These are phyloP conservation scores for Penicillium sp. DNA, from an alignment of 2,329 filamentous ascomycete genomes.

Conservation along the genomic window DNA sequence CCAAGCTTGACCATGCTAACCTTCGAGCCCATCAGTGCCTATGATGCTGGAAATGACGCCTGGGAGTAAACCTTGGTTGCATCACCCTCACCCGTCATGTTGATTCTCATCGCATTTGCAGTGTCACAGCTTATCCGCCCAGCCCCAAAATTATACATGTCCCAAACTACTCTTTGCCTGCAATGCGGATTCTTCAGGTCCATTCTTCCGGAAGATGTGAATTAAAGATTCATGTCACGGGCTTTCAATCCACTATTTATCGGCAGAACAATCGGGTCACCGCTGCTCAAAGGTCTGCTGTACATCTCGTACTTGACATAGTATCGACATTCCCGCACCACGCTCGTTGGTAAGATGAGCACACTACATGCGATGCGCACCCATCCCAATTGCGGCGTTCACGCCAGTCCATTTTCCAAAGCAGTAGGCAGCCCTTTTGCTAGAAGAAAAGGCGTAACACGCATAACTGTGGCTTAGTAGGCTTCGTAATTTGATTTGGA, in stretches of 20 bases:
- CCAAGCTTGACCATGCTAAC: constrained; percentile 50
- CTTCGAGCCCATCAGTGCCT: constrained; percentile 51
- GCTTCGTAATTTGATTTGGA: too few relatives aligned
- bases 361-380: constrained; percentile 25
- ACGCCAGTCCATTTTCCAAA: constrained; percentile 47
- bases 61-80: constrained; percentile 53
- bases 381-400: constrained; percentile 50
- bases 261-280: constrained; percentile 54
- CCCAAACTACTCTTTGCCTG: constrained; percentile 52
- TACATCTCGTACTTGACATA: constrained; percentile 53
- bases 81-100: constrained; percentile 56
- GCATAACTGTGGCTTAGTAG: constrained; percentile 1
- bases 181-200: constrained; percentile 47
- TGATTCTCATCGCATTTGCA: constrained; percentile 50
- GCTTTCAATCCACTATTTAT: constrained; percentile 54
- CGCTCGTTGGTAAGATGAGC: constrained; percentile 30
- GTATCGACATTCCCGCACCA: constrained; percentile 52
- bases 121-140: constrained; percentile 56
- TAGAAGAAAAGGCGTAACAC: constrained; percentile 16
- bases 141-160: constrained; percentile 60
- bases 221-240: constrained; percentile 53
- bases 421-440: constrained; percentile 26
- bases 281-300: constrained; percentile 52
- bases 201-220: constrained; percentile 58
- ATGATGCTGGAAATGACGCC: constrained; percentile 39